Base-by-base conservation (phyloP, 1,284 basidiomycete genomes). In the Leccinum subspadiceum region DNA sequence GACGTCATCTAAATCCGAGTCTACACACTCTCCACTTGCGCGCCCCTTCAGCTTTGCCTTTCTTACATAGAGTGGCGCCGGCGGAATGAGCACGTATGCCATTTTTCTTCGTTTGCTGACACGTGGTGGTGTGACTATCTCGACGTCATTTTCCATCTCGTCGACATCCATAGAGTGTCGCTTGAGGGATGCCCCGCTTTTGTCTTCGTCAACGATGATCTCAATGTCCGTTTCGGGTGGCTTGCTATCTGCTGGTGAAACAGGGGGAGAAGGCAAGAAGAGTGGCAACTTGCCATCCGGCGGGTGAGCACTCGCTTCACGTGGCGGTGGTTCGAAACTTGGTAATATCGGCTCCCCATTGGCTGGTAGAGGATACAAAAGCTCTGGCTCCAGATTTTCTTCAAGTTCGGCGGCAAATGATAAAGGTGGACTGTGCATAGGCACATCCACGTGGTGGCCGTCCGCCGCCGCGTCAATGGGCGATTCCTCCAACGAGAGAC, bases 71-170 rank as follows among this genome's bases (percentile, higher is more conserved):
- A n/a, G 59, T 26, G 73, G 62, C 6, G 72, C 62, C 0, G 63
- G 60, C 51, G 71, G 71, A 53, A 75, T 37, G 24, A 75, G 66
- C 31, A 73, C 74, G n/a, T 73, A 73, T 22, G 62, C 63, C 54
- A 58, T 15, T n/a, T 53, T 74, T 44, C 54, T 60, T 59, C 70
- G 74, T 60, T 74, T 73, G 53, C 35, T 65, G 56, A 56, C 57
- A 49, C 29, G 62, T 54, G 54, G 53, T 52, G 57, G 55, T 15
- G 54, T 50, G 24, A 20, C n/a, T 31, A 17, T 24, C n/a, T 55
- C 51, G 5, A n/a, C 17, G 37, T 66, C 61, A 10, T 49, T 49
- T 33, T 55, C 63, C 53, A 59, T 58, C 41, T 56, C 58, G 20
- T 66, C 62, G 26, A 56, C 53, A 41, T 67, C 68, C 4, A 57